These are phyloP conservation scores for Podila clonocystis DNA, from an alignment of 192 early-diverging fungal species.

Conservation along the genomic window DNA sequence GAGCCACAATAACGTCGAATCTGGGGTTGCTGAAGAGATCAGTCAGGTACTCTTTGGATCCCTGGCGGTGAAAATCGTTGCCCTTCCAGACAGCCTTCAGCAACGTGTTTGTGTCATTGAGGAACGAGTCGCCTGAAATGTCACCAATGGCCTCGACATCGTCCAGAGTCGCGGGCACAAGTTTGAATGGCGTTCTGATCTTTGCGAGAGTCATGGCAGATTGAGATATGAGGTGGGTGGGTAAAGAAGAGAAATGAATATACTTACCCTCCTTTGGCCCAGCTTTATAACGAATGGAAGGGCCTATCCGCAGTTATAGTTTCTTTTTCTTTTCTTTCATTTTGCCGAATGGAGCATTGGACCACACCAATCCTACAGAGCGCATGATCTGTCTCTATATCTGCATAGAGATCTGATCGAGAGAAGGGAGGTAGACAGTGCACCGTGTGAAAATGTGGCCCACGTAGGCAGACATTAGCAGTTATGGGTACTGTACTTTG, in stretches of 20 bases:
- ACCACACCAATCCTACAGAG: no score
- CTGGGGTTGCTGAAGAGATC: slow-evolving; percentile 1
- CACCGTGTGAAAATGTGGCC: no score
- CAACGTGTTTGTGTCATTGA: slow-evolving; percentile 14
- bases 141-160: slow-evolving; percentile 21
- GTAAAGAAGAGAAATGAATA: not conserved
- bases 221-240: not conserved
- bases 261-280: not conserved
- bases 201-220: not conserved
- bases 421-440: no score
- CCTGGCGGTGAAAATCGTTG: slow-evolving; percentile 16
- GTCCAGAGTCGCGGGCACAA: slow-evolving; percentile 5
- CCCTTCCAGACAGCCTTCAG: slow-evolving; percentile 28
- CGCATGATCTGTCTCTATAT: no score
- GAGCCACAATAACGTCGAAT: slow-evolving; percentile 20
- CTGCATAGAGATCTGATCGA: no score
- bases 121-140: slow-evolving; percentile 17
- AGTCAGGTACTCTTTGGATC: not conserved
- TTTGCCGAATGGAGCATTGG: no score
- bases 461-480: no score
- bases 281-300: no score
- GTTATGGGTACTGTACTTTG: no score
- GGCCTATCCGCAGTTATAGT: no score
- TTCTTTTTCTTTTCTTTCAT: no score
- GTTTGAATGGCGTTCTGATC: slow-evolving; percentile 1